Evolutionary conservation across 768 basidiomycete genomes (phyloP), one percentile per base, ranked within the genome.

Genomic region (Naematelia aurantialba): DNA sequence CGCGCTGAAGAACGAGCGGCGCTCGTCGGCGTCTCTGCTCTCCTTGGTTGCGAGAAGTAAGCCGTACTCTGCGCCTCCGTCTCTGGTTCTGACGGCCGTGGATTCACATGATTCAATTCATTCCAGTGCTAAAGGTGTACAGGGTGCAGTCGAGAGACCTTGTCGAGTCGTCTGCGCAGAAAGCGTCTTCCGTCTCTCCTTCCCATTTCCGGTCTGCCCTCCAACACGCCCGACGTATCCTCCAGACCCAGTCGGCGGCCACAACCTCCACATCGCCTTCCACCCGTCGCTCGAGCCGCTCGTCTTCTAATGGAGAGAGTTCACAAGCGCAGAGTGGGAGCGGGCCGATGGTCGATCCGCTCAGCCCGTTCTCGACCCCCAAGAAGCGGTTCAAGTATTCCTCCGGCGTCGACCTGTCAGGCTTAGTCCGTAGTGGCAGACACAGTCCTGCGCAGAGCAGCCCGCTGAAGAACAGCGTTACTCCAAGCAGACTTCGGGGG

Each of bases 11-110:
- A 74, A 52, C 31, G 70, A 45, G 68, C 73, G 3, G 73, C 73
- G 22, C 48, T 74, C 25, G 70, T 72, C 5, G 73, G 73, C 22
- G 68, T 74, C 11, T 52, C 65, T 19, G 73, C 73, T 1, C 54
- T 74, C n/a, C 44, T 74, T 13, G 73, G 68, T 8, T 72, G 68
- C 52, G 73, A 74, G 56, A 68, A 52, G 73, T 72, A 56, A 50
- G 72, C 59, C 17, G 21, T 3, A 17, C 24, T 54, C 27, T 17
- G 21, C 45, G 21, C 14, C 11, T 14, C 12, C 14, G 50, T 52
- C 50, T 10, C 50, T 13, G 13, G 17, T 13, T 52, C 14, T 29
- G 8, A 24, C 50, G n/a, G 24, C 10, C 13, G 30, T 17, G 12
- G 29, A 52, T 12, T 44, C 42, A 44, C 19, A 11, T 10, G 21